phyloP scores from a whole-genome alignment of 73 alveolate genomes.

The Uronychia binucleata region DNA sequence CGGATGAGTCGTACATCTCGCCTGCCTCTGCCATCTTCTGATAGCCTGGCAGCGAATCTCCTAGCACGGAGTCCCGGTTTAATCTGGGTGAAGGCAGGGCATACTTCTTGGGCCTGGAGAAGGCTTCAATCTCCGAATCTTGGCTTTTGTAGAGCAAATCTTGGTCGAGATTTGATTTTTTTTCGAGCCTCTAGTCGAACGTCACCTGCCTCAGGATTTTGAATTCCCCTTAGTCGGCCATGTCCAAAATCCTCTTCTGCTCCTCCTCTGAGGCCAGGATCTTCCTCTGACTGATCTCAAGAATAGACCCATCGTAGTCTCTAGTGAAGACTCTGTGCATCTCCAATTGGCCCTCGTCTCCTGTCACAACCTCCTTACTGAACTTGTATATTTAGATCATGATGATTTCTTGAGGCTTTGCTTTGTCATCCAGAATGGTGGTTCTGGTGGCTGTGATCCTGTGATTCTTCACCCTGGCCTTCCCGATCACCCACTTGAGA shows the following conservation, averaged over 20 bases:
- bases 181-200: no score
- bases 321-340: conserved; percentile 42
- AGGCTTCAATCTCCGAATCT: neutral
- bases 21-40: no score
- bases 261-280: conserved; percentile 45
- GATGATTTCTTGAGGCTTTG: conserved; percentile 24
- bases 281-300: conserved; percentile 35
- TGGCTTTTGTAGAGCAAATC: neutral
- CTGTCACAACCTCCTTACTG: conserved; percentile 16
- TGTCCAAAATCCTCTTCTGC: conserved; percentile 3
- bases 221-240: neutral
- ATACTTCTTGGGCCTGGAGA: neutral
- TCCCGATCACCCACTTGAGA: conserved; percentile 69
- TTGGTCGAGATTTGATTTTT: no score
- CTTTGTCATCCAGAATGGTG: conserved; percentile 32
- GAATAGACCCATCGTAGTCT: conserved; percentile 59
- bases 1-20: no score
- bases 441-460: conserved; percentile 18
- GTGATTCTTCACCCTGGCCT: conserved; percentile 44
- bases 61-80: neutral
- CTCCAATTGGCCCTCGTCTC: conserved; percentile 10
- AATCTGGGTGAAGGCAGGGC: no score
- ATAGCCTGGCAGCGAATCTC: no score
- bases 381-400: conserved; percentile 44
- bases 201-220: neutral